Evolutionary conservation across 495 filamentous ascomycete genomes (phyloP), one percentile per base, ranked within the genome.

Genomic region (Annulohypoxylon moriforme): DNA sequence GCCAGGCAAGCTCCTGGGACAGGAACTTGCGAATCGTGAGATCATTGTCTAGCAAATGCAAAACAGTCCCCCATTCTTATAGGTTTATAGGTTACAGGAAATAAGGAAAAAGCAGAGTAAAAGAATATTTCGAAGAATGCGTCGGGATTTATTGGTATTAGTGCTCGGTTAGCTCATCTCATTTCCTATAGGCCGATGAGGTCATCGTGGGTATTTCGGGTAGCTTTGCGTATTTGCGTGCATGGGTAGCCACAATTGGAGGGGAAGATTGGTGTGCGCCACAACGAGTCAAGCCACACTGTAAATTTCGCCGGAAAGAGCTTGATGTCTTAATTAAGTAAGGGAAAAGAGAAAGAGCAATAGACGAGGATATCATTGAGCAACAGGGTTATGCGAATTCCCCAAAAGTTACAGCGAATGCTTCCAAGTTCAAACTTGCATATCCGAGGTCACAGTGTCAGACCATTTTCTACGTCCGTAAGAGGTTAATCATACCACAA

Each of bases 1-100:
- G 31, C 75, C 60, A 62, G 79, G 75, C 27, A 79, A 64, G 53
- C 64, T 79, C 47, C 78, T 77, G 36, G 72, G 74, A 14, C 76
- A 76, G 68, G 77, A 74, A 67, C 75, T 69, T 65, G 78, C 58
- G 57, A 76, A 77, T 72, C 77, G 67, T 27, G 62, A 55, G 10
- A 69, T 69, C 76, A 76, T 78, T 46, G 40, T 74, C 38, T 55
- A 14, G 29, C 6, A 22, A 34, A 7, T 44, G 47, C 27, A 24
- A 58, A 53, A 50, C 31, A 56, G 18, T 27, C 58, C 60, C 59
- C 67, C 67, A 72, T 75, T 67, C 66, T 64, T 58, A 50, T 42
- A 4, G n/a, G 14, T 68, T 10, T 18, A 3, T 53, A 55, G 31
- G 60, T 9, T 57, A 14, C 14, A 53, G 24, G 29, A 29, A 52